Base-by-base conservation (phyloP, 2,329 filamentous ascomycete genomes). In the Ceratocystis cacaofunesta region DNA sequence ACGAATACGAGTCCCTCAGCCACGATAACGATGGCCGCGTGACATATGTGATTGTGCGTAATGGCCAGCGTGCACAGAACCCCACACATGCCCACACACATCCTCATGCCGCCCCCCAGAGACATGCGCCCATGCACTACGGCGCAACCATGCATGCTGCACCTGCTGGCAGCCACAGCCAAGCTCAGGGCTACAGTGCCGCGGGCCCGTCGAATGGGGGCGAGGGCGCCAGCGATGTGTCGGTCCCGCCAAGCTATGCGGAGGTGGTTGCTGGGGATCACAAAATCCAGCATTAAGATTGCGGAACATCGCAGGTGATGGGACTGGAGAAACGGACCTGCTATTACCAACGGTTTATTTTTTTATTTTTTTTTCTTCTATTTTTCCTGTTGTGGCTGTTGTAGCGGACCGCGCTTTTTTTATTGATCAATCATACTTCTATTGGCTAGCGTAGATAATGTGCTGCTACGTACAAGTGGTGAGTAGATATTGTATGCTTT, bases 201-300 rank as follows among this genome's bases (percentile, higher is more conserved):
- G 69, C 72, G 65, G 70, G 73, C 63, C 72, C 74, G 25, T 78
- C 77, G 68, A 76, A 78, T 71, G 75, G 79, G 50, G 72, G 76
- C 72, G 76, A 75, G 5, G 71, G 73, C 58, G 72, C 73, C 8
- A 70, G 71, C 69, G 75, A 76, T 68, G 72, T 78, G 61, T 77
- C 77, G 12, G 79, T 83, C 46, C 92, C 92, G 52, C 92, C 94
- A 3, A 90, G 87, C 15, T 97, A 97, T 75, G 88, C 89, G 17
- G 90, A 96, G 76, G 92, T 90, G 61, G 87, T 96, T 67, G 87
- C 86, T 71, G 91, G 90, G 0, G 92, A 97, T 73, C 78, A 96
- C 76, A 97, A 97, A 82, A 80, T 96, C 62, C 94, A 97, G 80
- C 41, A 62, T 55, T 63, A 63, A 61, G 43, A 10, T 32, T 10